Evolutionary conservation across 2,329 filamentous ascomycete species (phyloP), one percentile per base, ranked within the genome.

Genomic region (Albifimbria verrucaria): DNA sequence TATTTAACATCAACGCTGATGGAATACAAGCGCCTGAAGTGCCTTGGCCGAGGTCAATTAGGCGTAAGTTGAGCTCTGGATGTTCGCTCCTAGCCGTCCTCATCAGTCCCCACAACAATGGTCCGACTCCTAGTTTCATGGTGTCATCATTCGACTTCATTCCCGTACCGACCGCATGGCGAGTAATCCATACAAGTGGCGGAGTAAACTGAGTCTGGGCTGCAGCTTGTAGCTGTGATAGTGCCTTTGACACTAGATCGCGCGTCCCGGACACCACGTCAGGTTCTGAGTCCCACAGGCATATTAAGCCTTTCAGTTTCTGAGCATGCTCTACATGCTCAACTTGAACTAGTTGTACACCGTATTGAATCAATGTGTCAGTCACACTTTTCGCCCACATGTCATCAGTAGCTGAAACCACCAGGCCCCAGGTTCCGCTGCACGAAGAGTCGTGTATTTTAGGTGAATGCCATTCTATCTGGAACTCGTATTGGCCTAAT

Each of bases 1-100:
- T 32, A n/a, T 21, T 36, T 11, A 50, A 49, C 17, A 32, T 26
- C 32, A 52, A 25, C 12, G 43, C 46, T 9, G 45, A 12, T 10
- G 36, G 41, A 25, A 55, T 26, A 36, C 25, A 25, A 7, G 32
- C 15, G 10, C 18, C 18, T 7, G 7, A 18, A 6, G 36, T 9
- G 2, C 41, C 25, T 12, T 32, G 43, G 43, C n/a, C 26, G 10
- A 58, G 25, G 23, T 60, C 58, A 21, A 60, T 48, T 36, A 58
- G 48, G 11, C 58, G 58, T 23, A 60, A 47, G 20, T 28, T 26
- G 32, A 57, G 20, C 17, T 60, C 54, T 15, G 56, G 54, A 20
- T 57, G 52, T 52, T 60, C 58, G n/a, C 26, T 55, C 28, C 53
- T 44, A 39, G 48, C 58, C 7, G 58, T 52, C n/a, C 58, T 54